These are phyloP conservation scores for Eragrostis curvula DNA, from an alignment of 176 grass and related monocot genomes.

Conservation along the genomic window DNA sequence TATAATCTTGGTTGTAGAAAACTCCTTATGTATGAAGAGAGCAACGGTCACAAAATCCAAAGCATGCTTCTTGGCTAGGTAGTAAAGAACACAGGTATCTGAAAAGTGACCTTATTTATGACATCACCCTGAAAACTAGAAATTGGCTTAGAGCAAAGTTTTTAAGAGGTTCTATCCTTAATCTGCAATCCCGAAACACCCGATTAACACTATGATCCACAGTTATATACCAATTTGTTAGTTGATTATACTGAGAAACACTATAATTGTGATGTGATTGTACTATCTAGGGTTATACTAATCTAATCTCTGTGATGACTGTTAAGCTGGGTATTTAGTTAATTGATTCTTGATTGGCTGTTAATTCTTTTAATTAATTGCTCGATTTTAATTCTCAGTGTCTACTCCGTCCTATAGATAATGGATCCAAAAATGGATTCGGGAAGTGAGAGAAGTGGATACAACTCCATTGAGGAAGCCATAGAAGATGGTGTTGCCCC, in stretches of 20 bases:
- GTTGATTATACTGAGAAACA: neutral
- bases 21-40: neutral
- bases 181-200: neutral
- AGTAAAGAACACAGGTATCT: neutral
- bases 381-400: conserved; percentile 36
- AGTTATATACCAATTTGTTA: neutral
- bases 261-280: neutral
- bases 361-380: conserved; percentile 32
- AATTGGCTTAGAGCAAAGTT: neutral
- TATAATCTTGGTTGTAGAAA: conserved; percentile 14
- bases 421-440: conserved; percentile 99
- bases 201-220: neutral
- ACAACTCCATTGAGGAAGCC: conserved; percentile 86
- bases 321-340: neutral
- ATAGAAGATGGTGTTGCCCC: conserved; percentile 90
- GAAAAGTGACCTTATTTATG: neutral
- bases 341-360: neutral
- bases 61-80: conserved; percentile 6
- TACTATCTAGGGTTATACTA: conserved; percentile 5
- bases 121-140: neutral
- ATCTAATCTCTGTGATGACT: neutral
- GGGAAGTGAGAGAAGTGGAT: conserved; percentile 77
- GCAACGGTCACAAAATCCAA: neutral
- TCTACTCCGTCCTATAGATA: conserved; percentile 61
- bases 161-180: neutral